phyloP scores from a whole-genome alignment of 2,329 filamentous ascomycete genomes.

The Aspergillus spinulosporus region DNA sequence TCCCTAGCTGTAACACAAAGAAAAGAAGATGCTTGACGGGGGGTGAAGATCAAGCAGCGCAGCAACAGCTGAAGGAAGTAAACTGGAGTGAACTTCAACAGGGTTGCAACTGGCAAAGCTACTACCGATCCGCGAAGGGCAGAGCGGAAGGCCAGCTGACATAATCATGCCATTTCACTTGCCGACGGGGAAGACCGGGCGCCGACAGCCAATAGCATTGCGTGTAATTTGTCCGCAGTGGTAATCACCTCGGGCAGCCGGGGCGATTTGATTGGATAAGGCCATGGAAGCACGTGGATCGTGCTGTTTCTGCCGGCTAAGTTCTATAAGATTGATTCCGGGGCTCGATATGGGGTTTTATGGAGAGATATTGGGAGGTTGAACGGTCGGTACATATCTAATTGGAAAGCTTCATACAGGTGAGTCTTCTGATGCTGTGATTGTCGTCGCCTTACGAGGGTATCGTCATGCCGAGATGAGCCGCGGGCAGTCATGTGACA shows the following conservation, averaged over 20 bases:
- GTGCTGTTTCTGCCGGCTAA: slow-evolving; percentile 28
- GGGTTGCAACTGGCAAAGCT: slow-evolving; percentile 22
- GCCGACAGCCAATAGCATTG: slow-evolving; percentile 37
- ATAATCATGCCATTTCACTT: slow-evolving; percentile 36
- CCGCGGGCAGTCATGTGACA: slow-evolving; percentile 18
- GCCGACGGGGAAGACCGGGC: slow-evolving; percentile 34
- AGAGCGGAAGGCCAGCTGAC: slow-evolving; percentile 32
- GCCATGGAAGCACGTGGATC: slow-evolving; percentile 33
- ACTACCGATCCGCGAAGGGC: slow-evolving; percentile 23
- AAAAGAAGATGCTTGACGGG: slow-evolving; percentile 17
- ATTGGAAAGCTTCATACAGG: no score
- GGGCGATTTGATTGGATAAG: slow-evolving; percentile 31
- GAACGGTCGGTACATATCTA: background rate
- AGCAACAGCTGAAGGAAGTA: slow-evolving; percentile 16
- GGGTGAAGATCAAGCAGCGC: slow-evolving; percentile 22
- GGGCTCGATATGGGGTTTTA: background rate
- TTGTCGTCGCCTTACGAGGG: background rate
- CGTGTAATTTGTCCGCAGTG: slow-evolving; percentile 22
- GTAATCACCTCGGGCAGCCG: slow-evolving; percentile 41
- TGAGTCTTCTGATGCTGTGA: no score
- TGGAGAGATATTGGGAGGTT: background rate
- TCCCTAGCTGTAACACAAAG: slow-evolving; percentile 25
- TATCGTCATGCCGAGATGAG: slow-evolving; percentile 8
- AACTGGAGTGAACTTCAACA: slow-evolving; percentile 12
- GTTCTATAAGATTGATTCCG: slow-evolving; percentile 21